Evolutionary conservation across 768 basidiomycete genomes (phyloP).

Genomic region (Kwoniella botswanensis): DNA sequence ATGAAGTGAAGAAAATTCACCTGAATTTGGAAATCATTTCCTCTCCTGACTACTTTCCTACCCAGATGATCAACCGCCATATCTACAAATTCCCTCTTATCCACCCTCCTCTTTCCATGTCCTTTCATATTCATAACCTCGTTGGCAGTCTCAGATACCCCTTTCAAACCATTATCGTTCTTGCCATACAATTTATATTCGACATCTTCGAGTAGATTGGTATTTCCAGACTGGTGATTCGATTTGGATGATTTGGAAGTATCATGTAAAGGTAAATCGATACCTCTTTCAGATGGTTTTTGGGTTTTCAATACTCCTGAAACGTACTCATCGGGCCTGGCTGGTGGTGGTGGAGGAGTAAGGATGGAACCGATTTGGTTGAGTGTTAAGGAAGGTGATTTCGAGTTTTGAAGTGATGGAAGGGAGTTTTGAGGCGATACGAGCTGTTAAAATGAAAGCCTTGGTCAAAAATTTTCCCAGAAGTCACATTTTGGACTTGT

Average conservation of each 20-base stretch:
- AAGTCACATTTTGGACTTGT: background rate
- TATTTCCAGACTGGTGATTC: background rate
- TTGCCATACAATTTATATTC: background rate
- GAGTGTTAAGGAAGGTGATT: background rate
- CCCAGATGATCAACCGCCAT: slow-evolving; percentile 15
- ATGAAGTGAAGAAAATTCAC: background rate
- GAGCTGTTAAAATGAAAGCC: background rate
- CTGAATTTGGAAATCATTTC: slow-evolving; percentile 20
- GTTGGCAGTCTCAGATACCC: background rate
- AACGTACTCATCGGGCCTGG: slow-evolving; percentile 15
- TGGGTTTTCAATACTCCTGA: slow-evolving; percentile 11
- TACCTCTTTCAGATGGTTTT: background rate
- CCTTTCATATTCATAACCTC: no score
- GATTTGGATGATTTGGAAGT: background rate
- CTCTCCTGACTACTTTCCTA: slow-evolving; percentile 19
- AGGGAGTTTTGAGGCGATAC: background rate
- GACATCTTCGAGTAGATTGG: background rate
- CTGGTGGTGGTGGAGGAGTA: background rate
- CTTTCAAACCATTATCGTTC: background rate
- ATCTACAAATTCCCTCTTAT: slow-evolving; percentile 3
- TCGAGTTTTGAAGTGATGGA: background rate
- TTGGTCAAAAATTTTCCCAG: no score
- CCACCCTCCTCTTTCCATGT: slow-evolving; percentile 7
- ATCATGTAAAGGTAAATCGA: background rate
- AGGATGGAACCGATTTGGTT: slow-evolving; percentile 6